Evolutionary conservation across 768 basidiomycete species (phyloP).

Genomic region (Clitopilus passeckerianus): DNA sequence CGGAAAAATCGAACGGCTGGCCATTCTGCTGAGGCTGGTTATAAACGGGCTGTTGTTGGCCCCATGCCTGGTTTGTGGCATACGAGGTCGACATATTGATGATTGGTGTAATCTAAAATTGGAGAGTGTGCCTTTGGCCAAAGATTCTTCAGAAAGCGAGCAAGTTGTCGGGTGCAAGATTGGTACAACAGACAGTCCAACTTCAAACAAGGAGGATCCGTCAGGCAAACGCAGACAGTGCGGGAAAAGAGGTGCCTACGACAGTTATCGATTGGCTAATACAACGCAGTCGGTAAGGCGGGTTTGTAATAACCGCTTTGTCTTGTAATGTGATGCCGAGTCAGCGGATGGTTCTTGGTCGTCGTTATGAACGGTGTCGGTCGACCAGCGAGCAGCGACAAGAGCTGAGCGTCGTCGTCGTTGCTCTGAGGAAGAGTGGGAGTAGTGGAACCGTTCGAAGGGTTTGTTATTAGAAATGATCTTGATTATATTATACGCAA

Average conservation of each 20-base stretch:
- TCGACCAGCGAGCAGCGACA: not conserved
- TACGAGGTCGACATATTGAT: slow-evolving; percentile 9
- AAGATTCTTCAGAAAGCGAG: not conserved
- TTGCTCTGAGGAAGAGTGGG: not conserved
- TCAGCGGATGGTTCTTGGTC: not conserved
- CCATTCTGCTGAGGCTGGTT: slow-evolving; percentile 8
- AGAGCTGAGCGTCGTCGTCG: not conserved
- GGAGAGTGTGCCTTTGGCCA: not conserved
- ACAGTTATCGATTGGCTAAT: slow-evolving; percentile 1
- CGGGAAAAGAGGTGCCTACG: not conserved
- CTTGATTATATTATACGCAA: not conserved
- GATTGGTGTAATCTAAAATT: not conserved
- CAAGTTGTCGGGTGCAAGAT: not conserved
- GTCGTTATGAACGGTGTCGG: not conserved
- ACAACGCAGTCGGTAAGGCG: not conserved
- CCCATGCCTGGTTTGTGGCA: slow-evolving; percentile 12
- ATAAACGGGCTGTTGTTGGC: slow-evolving; percentile 10
- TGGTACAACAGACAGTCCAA: not conserved
- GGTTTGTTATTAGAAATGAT: not conserved
- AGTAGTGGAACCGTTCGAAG: not conserved
- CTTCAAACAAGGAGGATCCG: not conserved
- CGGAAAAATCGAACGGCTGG: slow-evolving; percentile 10
- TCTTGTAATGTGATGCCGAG: not conserved
- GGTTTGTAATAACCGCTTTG: not conserved
- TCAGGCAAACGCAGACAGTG: not conserved